These are phyloP conservation scores for Clavariopsis aquatica DNA, from an alignment of 495 filamentous ascomycete species.

Conservation along the genomic window DNA sequence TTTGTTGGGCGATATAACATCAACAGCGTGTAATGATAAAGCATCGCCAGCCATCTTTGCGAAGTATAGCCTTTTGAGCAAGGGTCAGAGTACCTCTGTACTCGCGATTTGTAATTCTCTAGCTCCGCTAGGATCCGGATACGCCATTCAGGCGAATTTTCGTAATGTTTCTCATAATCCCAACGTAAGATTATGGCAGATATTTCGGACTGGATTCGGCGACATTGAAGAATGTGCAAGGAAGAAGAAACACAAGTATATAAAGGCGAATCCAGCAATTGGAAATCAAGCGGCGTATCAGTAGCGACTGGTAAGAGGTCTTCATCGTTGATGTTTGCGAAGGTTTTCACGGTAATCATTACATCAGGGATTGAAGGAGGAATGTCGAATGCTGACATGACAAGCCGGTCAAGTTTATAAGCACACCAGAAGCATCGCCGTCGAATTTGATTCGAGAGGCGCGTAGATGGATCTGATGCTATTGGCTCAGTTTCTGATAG, in stretches of 20 bases:
- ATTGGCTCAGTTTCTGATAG: conserved; percentile 11
- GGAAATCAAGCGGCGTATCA: not conserved
- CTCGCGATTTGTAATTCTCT: conserved; percentile 14
- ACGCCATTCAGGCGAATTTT: conserved; percentile 12
- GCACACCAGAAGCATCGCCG: conserved; percentile 19
- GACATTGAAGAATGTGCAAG: conserved; percentile 17
- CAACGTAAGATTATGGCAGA: conserved; percentile 2
- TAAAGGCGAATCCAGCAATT: not conserved
- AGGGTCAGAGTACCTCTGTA: conserved; percentile 11
- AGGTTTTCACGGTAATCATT: conserved; percentile 10
- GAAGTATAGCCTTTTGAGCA: conserved; percentile 17
- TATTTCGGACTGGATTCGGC: conserved; percentile 19
- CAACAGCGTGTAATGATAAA: conserved; percentile 17
- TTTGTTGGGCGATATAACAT: conserved; percentile 20
- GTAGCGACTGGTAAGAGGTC: conserved; percentile 5
- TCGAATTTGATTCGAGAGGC: conserved; percentile 7
- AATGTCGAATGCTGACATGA: conserved; percentile 8
- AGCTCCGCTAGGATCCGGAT: conserved; percentile 13
- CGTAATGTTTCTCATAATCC: conserved; percentile 11
- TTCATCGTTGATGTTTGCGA: conserved; percentile 12
- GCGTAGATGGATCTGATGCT: not conserved
- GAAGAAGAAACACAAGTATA: conserved; percentile 20
- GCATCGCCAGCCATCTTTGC: conserved; percentile 18
- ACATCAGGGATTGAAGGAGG: conserved; percentile 14
- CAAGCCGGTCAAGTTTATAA: conserved; percentile 20